These are phyloP conservation scores for Lavandula angustifolia DNA, from an alignment of 257 asterid genomes.

Conservation along the genomic window DNA sequence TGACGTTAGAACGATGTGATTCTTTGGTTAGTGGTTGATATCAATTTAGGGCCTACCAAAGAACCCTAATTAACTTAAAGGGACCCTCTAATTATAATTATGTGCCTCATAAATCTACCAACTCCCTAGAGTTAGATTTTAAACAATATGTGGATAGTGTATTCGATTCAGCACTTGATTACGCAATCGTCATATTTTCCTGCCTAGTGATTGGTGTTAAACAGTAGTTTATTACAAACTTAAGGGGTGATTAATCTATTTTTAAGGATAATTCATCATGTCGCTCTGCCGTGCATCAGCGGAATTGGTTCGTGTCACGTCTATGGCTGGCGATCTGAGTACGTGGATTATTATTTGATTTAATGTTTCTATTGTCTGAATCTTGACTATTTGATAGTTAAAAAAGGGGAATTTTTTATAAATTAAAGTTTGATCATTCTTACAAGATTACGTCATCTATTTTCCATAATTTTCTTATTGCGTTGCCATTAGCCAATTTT, in stretches of 20 bases:
- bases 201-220: conserved; percentile 28
- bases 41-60: conserved; percentile 48
- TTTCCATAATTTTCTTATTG: not conserved
- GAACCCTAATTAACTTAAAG: conserved; percentile 19
- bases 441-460: conserved; percentile 12
- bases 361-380: not conserved
- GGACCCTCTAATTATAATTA: conserved; percentile 32
- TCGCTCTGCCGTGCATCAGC: conserved; percentile 33
- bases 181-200: conserved; percentile 25
- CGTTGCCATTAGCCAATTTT: too few relatives aligned
- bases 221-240: not conserved
- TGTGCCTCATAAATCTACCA: conserved; percentile 22
- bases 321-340: not conserved
- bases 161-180: not conserved
- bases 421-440: not conserved
- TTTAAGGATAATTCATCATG: not conserved
- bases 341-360: conserved; percentile 19
- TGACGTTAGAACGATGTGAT: conserved; percentile 23
- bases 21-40: conserved; percentile 40
- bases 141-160: not conserved
- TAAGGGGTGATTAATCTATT: too few relatives aligned
- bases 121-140: conserved; percentile 7
- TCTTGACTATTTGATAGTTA: not conserved
- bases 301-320: conserved; percentile 35
- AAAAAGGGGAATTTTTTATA: not conserved